Evolutionary conservation across 768 basidiomycete species (phyloP).

Genomic region (Candolleomyces efflorescens): DNA sequence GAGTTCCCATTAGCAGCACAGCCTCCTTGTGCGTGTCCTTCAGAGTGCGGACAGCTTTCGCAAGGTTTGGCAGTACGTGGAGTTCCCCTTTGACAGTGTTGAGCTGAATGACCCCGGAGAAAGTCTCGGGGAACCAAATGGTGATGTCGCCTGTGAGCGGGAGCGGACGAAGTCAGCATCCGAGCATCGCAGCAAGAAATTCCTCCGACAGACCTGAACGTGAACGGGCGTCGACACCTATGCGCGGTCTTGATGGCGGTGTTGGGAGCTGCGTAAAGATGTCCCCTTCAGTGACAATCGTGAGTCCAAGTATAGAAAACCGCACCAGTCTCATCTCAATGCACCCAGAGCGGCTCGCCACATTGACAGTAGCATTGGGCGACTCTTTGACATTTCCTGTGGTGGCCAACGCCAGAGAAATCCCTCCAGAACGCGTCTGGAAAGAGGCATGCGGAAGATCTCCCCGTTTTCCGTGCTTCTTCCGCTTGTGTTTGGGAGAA

Average conservation of each 20-base stretch:
- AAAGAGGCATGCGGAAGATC: conserved; percentile 34
- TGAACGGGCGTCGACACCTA: conserved; percentile 33
- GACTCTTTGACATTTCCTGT: conserved; percentile 26
- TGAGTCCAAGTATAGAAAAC: neutral
- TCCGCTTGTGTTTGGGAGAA: conserved; percentile 13
- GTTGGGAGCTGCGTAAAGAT: conserved; percentile 26
- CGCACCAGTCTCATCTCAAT: conserved; percentile 38
- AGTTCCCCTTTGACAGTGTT: conserved; percentile 27
- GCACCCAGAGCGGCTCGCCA: conserved; percentile 31
- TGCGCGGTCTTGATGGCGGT: conserved; percentile 26
- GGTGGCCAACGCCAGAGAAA: conserved; percentile 34
- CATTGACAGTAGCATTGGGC: conserved; percentile 32
- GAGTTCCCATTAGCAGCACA: conserved; percentile 33
- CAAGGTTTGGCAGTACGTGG: conserved; percentile 30
- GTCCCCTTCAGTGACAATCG: neutral
- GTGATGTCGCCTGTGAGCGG: conserved; percentile 31
- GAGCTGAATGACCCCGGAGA: conserved; percentile 33
- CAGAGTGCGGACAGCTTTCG: conserved; percentile 24
- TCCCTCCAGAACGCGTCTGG: conserved; percentile 35
- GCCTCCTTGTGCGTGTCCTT: conserved; percentile 32
- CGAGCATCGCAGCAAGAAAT: neutral
- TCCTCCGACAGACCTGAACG: conserved; percentile 23
- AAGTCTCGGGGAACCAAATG: conserved; percentile 31
- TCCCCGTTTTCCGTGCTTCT: conserved; percentile 23
- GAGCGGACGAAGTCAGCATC: conserved; percentile 1